Conservation (phyloP, 768 basidiomycete species). For the Amanita rubescens region DNA sequence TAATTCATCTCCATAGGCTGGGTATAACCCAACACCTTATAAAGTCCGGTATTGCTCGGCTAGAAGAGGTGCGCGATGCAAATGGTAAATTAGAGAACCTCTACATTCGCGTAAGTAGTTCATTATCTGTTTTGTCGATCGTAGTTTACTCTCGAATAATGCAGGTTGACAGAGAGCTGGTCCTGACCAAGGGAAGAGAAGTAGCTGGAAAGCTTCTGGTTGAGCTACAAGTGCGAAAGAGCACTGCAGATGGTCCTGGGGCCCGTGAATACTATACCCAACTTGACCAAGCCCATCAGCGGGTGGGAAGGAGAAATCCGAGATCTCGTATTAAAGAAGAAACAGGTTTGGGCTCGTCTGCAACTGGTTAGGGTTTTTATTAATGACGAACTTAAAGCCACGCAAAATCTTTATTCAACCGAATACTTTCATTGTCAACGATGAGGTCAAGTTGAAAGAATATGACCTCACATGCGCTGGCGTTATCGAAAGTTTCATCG, state of each 20-base stretch:
- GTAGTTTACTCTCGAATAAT: background rate
- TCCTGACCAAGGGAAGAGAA: constrained; percentile 56
- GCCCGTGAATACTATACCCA: constrained; percentile 75
- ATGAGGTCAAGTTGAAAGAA: constrained; percentile 69
- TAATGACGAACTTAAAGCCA: constrained; percentile 38
- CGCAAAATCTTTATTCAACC: constrained; percentile 84
- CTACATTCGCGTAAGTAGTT: constrained; percentile 52
- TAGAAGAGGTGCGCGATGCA: constrained; percentile 59
- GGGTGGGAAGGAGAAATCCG: constrained; percentile 74
- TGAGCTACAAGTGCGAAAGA: constrained; percentile 79
- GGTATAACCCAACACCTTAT: constrained; percentile 82
- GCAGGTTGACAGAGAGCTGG: constrained; percentile 66
- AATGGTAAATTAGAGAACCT: constrained; percentile 58
- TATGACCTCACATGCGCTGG: constrained; percentile 70
- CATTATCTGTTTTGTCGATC: background rate
- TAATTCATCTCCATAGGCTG: constrained; percentile 34
- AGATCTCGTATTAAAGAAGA: constrained; percentile 72
- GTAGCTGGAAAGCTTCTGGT: constrained; percentile 69
- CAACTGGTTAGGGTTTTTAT: background rate
- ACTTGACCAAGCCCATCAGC: constrained; percentile 62
- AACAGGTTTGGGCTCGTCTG: constrained; percentile 39
- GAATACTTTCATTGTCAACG: constrained; percentile 62
- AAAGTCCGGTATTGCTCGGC: constrained; percentile 54
- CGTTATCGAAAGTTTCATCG: constrained; percentile 76
- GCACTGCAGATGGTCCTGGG: constrained; percentile 76